phyloP scores from a whole-genome alignment of 2,329 filamentous ascomycete species.

The Fusarium mundagurra region DNA sequence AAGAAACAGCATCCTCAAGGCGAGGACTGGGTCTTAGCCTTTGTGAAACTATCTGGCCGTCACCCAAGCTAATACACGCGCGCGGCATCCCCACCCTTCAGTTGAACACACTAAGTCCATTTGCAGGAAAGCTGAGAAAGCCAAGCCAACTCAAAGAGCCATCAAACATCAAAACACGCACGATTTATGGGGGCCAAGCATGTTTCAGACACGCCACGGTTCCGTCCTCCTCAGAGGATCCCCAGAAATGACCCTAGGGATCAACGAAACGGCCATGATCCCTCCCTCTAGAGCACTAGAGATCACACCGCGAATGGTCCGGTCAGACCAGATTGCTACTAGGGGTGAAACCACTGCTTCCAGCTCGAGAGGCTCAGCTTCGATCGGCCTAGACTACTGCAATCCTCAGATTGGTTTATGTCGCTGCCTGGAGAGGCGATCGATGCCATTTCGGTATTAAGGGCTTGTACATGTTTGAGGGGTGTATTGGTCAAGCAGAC shows the following conservation, averaged over 20 bases:
- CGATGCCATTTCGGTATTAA: constrained; percentile 30
- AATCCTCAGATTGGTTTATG: constrained; percentile 29
- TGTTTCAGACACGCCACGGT: constrained; percentile 31
- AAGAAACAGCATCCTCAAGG: background rate
- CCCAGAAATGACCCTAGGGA: constrained; percentile 17
- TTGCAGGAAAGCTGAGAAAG: constrained; percentile 20
- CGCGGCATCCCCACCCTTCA: constrained; percentile 32
- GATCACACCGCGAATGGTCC: constrained; percentile 14
- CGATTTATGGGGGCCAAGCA: constrained; percentile 15
- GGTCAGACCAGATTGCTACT: background rate
- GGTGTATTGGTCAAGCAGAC: background rate
- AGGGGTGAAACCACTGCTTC: background rate
- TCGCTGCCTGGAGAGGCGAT: constrained; percentile 33
- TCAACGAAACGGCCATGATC: constrained; percentile 28
- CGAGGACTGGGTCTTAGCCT: background rate
- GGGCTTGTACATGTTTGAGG: constrained; percentile 15
- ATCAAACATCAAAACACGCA: constrained; percentile 7
- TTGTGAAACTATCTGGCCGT: background rate
- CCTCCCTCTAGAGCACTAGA: background rate
- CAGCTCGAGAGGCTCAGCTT: constrained; percentile 16
- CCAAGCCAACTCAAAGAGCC: constrained; percentile 7
- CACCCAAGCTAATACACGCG: constrained; percentile 24
- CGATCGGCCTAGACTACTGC: constrained; percentile 13
- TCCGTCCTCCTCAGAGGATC: constrained; percentile 10
- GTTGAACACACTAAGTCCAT: constrained; percentile 4